These are phyloP conservation scores for Letharia columbiana DNA, from an alignment of 495 filamentous ascomycete genomes.

Conservation along the genomic window DNA sequence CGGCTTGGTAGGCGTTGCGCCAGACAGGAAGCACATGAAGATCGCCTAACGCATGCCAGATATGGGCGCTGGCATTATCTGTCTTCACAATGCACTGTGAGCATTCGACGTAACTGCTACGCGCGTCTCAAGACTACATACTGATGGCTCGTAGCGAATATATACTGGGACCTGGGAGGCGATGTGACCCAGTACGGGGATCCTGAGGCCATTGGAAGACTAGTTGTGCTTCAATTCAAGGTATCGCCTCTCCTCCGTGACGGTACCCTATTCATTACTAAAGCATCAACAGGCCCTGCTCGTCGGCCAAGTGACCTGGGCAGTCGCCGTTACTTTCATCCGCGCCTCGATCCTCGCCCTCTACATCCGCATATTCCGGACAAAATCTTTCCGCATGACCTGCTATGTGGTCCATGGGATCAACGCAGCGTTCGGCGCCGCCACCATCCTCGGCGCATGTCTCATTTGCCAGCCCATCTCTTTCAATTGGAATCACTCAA, in stretches of 20 bases:
- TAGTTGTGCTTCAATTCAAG: conserved; percentile 15
- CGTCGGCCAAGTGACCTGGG: conserved; percentile 25
- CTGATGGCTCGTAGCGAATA: conserved; percentile 5
- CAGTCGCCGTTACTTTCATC: conserved; percentile 28
- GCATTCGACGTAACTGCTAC: neutral
- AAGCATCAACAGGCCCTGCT: conserved; percentile 4
- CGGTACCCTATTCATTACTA: neutral
- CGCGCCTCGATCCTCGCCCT: conserved; percentile 38
- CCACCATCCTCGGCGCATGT: conserved; percentile 26
- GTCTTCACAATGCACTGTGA: conserved; percentile 17
- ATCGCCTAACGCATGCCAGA: conserved; percentile 11
- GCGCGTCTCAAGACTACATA: neutral
- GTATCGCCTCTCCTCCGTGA: neutral
- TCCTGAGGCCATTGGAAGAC: conserved; percentile 6
- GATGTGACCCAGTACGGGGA: conserved; percentile 11
- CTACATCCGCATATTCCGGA: conserved; percentile 35
- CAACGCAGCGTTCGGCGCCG: conserved; percentile 15
- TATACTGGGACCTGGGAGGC: conserved; percentile 17
- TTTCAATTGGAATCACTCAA: conserved; percentile 28
- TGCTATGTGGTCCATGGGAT: conserved; percentile 26
- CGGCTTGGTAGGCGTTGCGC: conserved; percentile 16
- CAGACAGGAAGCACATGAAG: neutral
- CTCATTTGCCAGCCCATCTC: conserved; percentile 33
- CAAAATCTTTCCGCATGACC: conserved; percentile 30
- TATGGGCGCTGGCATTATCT: conserved; percentile 14